phyloP scores from a whole-genome alignment of 306 rosid species.

The Oxytropis ochrocephala region DNA sequence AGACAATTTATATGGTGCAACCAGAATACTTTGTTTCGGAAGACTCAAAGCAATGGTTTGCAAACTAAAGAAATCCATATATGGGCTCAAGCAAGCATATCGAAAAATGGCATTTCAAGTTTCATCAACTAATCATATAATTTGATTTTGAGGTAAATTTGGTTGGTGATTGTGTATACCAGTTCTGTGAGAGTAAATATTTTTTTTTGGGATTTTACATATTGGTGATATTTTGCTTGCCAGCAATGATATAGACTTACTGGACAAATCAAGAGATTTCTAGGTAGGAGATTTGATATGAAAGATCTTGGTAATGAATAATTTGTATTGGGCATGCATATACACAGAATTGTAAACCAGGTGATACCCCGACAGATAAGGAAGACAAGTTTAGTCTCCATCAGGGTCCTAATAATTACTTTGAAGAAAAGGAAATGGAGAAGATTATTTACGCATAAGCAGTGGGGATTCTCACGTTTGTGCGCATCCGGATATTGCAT shows the following conservation, averaged over 20 bases:
- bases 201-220: no score
- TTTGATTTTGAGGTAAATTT: neutral
- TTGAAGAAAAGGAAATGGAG: no score
- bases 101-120: neutral
- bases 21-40: neutral
- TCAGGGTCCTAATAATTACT: no score
- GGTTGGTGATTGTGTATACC: neutral
- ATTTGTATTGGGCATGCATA: no score
- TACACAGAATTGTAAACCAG: no score
- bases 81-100: neutral
- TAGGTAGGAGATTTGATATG: neutral
- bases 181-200: neutral
- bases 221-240: neutral
- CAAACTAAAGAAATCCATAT: neutral
- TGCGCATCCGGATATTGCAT: no score
- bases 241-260: neutral
- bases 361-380: no score
- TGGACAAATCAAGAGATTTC: neutral
- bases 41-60: neutral
- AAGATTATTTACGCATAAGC: no score
- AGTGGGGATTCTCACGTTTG: no score
- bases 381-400: no score
- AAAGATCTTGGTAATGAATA: neutral
- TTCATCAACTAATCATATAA: neutral
- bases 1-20: no score